Evolutionary conservation across 345 rosid genomes (phyloP).

Genomic region (Passiflora organensis): DNA sequence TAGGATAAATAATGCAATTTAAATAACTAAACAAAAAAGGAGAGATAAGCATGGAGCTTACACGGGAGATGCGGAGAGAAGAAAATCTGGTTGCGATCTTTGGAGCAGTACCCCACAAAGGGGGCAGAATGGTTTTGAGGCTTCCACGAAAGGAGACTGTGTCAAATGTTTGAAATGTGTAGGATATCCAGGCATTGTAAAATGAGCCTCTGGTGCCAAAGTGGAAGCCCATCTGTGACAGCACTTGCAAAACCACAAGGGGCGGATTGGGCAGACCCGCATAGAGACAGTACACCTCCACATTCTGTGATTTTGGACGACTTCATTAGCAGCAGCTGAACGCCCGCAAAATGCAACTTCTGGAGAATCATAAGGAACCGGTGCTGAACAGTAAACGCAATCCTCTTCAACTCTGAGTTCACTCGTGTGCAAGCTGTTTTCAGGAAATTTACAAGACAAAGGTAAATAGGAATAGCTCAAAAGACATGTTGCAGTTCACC

Average conservation of each 20-base stretch:
- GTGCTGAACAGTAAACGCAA: conserved; percentile 59
- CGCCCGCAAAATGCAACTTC: conserved; percentile 60
- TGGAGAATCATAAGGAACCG: conserved; percentile 58
- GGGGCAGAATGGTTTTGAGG: conserved; percentile 60
- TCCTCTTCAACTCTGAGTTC: conserved; percentile 45
- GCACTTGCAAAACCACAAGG: conserved; percentile 84
- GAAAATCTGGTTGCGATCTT: conserved; percentile 63
- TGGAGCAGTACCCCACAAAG: conserved; percentile 70
- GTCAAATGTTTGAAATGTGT: conserved; percentile 33
- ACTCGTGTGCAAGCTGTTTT: conserved; percentile 28
- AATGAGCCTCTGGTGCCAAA: conserved; percentile 51
- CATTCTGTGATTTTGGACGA: conserved; percentile 46
- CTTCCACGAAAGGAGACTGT: neutral
- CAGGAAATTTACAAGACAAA: neutral
- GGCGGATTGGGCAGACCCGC: conserved; percentile 68
- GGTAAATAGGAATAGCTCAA: neutral
- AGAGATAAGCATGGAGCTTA: conserved; percentile 7
- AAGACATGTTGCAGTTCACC: neutral
- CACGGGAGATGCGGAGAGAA: conserved; percentile 59
- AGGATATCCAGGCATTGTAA: conserved; percentile 43
- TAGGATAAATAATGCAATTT: neutral
- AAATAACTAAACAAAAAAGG: neutral
- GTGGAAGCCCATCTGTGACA: conserved; percentile 52
- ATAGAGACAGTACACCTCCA: conserved; percentile 67
- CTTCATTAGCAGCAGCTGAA: conserved; percentile 12